Evolutionary conservation across 2,329 filamentous ascomycete species (phyloP), one percentile per base, ranked within the genome.

Genomic region (Colletotrichum sp.): DNA sequence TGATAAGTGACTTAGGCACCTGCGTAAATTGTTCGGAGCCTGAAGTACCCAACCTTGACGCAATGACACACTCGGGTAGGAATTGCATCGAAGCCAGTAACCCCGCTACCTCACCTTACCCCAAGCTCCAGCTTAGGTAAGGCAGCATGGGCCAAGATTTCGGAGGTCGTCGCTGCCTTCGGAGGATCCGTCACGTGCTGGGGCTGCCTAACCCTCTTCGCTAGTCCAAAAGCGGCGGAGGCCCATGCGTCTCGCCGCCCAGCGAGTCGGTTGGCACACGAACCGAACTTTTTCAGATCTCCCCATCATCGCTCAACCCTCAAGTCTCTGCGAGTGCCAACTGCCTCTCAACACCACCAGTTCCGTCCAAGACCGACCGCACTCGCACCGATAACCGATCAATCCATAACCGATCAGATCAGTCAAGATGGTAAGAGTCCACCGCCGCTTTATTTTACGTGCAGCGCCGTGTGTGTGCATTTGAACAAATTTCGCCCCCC

Each of bases 401-500:
- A 79, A 81, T 78, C 82, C 82, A 85, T 82, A 84, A 43, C 52
- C 66, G 74, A 76, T 74, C 74, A 83, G 88, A 89, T 89, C 86
- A 90, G 88, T 89, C 91, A 93, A 92, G 86, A 94, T 94, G 92
- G 92, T 94, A 90, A 92, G 91, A 84, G 48, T 56, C 72, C 76
- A 66, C 76, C 65, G 67, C 73, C 73, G 58, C 76, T 75, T 75
- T 67, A 76, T 71, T 78, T 71, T 77, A 73, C 73, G 59, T 72
- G 67, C 61, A 58, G 77, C 63, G 59, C 67, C 67, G 67, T 65
- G 34, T 61, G 72, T 73, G 76, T 73, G 61, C 28, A 74, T 36
- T 55, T 56, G 62, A 71, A 73, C 71, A 65, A 77, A 66, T 21
- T 48, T 48, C 43, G 43, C 43, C 24, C 75, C 64, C 24, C 75